Percentiles rank a stretch among this genome's conserved stretches.
phyloP scores from a whole-genome alignment of 2,329 filamentous ascomycete species.

The Colletotrichum lentis region DNA sequence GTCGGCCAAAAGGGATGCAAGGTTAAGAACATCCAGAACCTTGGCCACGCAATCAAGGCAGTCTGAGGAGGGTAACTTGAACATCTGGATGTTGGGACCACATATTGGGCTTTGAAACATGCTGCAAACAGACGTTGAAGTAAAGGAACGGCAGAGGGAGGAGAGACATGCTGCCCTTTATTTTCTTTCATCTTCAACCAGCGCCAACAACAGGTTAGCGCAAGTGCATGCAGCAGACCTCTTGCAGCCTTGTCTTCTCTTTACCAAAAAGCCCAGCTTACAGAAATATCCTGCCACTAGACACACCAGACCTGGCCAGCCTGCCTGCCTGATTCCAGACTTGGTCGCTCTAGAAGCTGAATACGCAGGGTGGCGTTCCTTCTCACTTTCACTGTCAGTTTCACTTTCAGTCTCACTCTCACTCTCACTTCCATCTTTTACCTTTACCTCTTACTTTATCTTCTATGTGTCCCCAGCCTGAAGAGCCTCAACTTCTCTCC shows the following conservation, averaged over 20 bases:
- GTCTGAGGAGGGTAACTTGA: background rate
- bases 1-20: constrained; percentile 8
- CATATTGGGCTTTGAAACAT: background rate
- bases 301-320: constrained; percentile 2
- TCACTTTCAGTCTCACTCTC: background rate
- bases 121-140: constrained; percentile 23
- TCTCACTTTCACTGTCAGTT: constrained; percentile 1
- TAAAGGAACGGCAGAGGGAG: constrained; percentile 17
- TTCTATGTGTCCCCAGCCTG: background rate
- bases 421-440: background rate
- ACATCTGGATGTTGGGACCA: constrained; percentile 11
- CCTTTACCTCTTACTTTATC: constrained; percentile 18
- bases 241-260: constrained; percentile 20
- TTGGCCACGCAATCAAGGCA: constrained; percentile 17
- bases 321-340: constrained; percentile 9
- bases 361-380: constrained; percentile 15
- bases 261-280: background rate
- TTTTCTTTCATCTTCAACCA: constrained; percentile 25
- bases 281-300: constrained; percentile 18
- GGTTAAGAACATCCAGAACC: constrained; percentile 17
- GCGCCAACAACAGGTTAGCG: constrained; percentile 22
- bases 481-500: constrained; percentile 14
- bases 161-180: constrained; percentile 22
- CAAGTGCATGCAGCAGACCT: constrained; percentile 18
- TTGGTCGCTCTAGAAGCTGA: constrained; percentile 24